phyloP scores from a whole-genome alignment of 139 green algal species.

The Chlamydomonas sphaeroides region DNA sequence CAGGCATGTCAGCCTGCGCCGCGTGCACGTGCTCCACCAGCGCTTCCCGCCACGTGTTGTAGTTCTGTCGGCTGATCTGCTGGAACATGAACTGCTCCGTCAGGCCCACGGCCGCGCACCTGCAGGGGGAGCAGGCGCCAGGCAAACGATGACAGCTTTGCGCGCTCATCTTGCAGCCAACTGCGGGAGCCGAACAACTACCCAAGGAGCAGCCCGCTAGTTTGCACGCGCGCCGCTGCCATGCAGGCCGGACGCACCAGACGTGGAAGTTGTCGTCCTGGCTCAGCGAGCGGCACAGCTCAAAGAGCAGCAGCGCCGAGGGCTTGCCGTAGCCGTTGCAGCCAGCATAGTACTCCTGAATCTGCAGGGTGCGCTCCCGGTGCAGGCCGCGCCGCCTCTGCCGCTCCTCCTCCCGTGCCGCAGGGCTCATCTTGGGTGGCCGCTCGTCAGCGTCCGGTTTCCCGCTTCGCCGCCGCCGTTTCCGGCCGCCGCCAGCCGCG shows the following conservation, averaged over 20 bases:
- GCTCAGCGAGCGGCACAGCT: constrained; percentile 66
- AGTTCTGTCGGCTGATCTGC: constrained; percentile 66
- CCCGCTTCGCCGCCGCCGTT: background rate
- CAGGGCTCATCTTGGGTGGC: background rate
- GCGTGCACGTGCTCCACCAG: constrained; percentile 39
- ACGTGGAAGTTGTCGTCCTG: constrained; percentile 76
- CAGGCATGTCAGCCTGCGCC: too few species aligned
- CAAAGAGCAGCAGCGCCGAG: constrained; percentile 72
- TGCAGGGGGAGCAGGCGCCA: too few species aligned
- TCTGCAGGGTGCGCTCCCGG: background rate
- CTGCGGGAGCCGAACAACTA: too few species aligned
- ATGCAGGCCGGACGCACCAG: constrained; percentile 67
- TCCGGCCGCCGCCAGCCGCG: background rate
- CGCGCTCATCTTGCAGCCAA: too few species aligned
- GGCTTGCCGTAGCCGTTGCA: constrained; percentile 79
- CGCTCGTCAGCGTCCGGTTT: background rate
- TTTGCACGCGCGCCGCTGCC: too few species aligned
- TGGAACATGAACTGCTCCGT: constrained; percentile 93
- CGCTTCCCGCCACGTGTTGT: constrained; percentile 47
- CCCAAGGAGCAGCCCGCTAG: too few species aligned
- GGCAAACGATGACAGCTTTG: too few species aligned
- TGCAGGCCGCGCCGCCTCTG: background rate
- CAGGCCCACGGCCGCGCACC: constrained; percentile 84
- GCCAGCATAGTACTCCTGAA: constrained; percentile 68
- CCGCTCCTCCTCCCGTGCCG: too few species aligned